These are phyloP conservation scores for Cicer pinnatifidum DNA, from an alignment of 306 rosid species.

Conservation along the genomic window DNA sequence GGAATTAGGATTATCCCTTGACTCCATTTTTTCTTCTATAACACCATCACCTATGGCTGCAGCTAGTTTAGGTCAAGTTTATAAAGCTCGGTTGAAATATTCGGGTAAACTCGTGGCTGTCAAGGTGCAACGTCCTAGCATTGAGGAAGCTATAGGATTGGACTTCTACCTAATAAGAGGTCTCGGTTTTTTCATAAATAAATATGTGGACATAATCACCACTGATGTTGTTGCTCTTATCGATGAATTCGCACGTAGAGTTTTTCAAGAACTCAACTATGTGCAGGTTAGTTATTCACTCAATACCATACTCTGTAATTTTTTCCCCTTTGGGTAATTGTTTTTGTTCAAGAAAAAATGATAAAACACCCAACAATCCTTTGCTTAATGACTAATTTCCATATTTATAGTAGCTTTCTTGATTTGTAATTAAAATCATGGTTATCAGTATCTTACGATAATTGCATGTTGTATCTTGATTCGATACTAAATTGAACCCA, in stretches of 20 bases:
- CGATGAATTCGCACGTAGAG: constrained; percentile 90
- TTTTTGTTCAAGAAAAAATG: neutral
- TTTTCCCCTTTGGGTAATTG: neutral
- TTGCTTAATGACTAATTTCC: neutral
- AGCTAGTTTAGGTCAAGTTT: constrained; percentile 94
- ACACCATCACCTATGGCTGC: constrained; percentile 88
- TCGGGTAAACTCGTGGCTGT: constrained; percentile 76
- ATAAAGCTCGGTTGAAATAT: constrained; percentile 73
- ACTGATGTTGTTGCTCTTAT: constrained; percentile 84
- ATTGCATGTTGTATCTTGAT: no score
- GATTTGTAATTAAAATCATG: neutral
- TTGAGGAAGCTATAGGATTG: constrained; percentile 90
- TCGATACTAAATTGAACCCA: no score
- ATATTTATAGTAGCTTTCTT: constrained; percentile 2
- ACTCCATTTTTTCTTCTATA: constrained; percentile 70
- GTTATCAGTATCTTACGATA: no score
- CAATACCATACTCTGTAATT: constrained; percentile 2
- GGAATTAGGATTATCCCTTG: constrained; percentile 71
- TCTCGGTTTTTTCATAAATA: constrained; percentile 74
- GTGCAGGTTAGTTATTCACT: constrained; percentile 70
- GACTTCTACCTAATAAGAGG: constrained; percentile 85
- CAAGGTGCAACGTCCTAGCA: constrained; percentile 88
- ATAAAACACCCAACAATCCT: neutral
- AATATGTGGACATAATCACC: constrained; percentile 74
- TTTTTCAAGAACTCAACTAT: constrained; percentile 91